phyloP scores from a whole-genome alignment of 2,329 filamentous ascomycete genomes.

The Diaporthe sp. region DNA sequence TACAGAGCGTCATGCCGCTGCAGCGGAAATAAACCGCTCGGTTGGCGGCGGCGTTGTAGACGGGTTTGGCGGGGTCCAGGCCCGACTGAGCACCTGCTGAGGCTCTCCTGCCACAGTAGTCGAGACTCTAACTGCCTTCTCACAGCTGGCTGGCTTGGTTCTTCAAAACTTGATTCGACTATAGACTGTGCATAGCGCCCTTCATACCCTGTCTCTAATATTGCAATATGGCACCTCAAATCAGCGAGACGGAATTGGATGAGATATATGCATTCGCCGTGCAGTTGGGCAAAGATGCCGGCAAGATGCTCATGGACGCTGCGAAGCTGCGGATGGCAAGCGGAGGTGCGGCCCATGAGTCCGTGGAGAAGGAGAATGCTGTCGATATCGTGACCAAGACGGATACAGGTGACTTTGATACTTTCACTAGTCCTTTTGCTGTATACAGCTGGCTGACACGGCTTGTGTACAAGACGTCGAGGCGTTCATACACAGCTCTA shows the following conservation, averaged over 20 bases:
- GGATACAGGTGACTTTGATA: slow-evolving; percentile 67
- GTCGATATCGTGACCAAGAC: slow-evolving; percentile 84
- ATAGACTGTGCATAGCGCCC: slow-evolving; percentile 3
- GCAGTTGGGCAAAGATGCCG: slow-evolving; percentile 76
- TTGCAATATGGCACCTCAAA: slow-evolving; percentile 3
- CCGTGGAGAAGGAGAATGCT: slow-evolving; percentile 77
- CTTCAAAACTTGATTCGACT: neutral
- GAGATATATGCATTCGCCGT: slow-evolving; percentile 78
- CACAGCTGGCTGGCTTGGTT: neutral
- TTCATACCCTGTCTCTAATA: neutral
- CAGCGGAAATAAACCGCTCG: slow-evolving; percentile 32
- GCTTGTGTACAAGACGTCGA: slow-evolving; percentile 71
- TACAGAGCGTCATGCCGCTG: slow-evolving; percentile 17
- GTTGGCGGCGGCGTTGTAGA: slow-evolving; percentile 28
- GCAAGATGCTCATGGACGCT: slow-evolving; percentile 72
- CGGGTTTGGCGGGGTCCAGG: neutral
- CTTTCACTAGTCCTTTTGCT: neutral
- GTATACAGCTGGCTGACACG: neutral
- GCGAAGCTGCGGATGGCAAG: slow-evolving; percentile 63
- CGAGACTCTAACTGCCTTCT: neutral
- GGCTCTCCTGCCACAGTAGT: neutral
- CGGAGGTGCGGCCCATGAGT: slow-evolving; percentile 41
- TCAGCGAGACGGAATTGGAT: slow-evolving; percentile 60
- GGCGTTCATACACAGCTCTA: slow-evolving; percentile 71
- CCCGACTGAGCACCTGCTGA: neutral